These are phyloP conservation scores for Fusarium sororula DNA, from an alignment of 2,329 filamentous ascomycete genomes.

Conservation along the genomic window DNA sequence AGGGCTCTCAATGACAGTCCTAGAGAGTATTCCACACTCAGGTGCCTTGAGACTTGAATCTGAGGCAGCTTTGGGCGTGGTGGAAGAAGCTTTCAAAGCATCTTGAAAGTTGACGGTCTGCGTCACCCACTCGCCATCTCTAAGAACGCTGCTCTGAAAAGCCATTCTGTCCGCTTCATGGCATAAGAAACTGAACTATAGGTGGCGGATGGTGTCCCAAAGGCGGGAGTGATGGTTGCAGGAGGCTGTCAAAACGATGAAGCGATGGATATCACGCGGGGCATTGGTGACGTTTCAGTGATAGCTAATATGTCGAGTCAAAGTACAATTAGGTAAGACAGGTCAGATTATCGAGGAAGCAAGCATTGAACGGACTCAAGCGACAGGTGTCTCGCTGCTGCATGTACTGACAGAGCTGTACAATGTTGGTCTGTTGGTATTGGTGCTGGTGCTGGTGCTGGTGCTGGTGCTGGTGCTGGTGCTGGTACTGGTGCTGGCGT, in stretches of 20 bases:
- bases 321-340: not conserved
- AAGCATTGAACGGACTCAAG: not conserved
- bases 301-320: not conserved
- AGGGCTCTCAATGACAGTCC: slow-evolving; percentile 80
- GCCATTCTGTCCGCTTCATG: slow-evolving; percentile 48
- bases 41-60: slow-evolving; percentile 55
- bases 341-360: not conserved
- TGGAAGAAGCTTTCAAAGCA: slow-evolving; percentile 52
- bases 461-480: not conserved
- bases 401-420: not conserved
- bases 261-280: not conserved
- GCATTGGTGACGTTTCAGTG: not conserved
- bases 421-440: slow-evolving; percentile 1
- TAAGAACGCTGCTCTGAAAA: slow-evolving; percentile 64
- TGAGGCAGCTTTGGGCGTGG: slow-evolving; percentile 43
- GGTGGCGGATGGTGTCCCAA: not conserved
- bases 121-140: slow-evolving; percentile 66
- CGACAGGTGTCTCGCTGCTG: not conserved
- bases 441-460: not conserved
- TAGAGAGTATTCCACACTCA: slow-evolving; percentile 77
- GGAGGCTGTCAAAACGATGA: not conserved
- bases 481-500: slow-evolving; percentile 1
- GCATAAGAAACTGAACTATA: slow-evolving; percentile 14
- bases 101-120: slow-evolving; percentile 57
- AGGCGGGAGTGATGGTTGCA: not conserved